Evolutionary conservation across 2,329 filamentous ascomycete species (phyloP).

Genomic region (Onygenales sp.): DNA sequence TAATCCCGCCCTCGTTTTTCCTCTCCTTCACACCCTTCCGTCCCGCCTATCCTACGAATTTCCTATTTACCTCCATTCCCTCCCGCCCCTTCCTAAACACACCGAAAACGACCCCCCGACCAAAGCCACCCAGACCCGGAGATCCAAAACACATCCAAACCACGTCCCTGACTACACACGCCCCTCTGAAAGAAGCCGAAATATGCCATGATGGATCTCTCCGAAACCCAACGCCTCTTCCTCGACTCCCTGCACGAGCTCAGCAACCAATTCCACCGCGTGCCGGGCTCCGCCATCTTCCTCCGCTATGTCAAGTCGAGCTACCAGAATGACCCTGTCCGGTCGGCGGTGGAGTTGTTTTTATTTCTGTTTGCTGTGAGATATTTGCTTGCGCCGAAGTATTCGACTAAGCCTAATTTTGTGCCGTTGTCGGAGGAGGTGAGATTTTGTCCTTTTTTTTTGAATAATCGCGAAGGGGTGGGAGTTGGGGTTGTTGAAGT

Average conservation of each 20-base stretch:
- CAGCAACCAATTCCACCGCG: conserved; percentile 66
- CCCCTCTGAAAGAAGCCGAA: neutral
- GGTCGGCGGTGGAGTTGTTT: conserved; percentile 85
- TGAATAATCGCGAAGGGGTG: neutral
- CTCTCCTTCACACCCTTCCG: too few species aligned
- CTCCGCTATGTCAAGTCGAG: conserved; percentile 93
- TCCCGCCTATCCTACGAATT: too few species aligned
- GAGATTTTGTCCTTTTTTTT: conserved; percentile 13
- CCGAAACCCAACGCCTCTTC: conserved; percentile 46
- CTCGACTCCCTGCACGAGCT: conserved; percentile 46
- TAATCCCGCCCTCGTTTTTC: too few species aligned
- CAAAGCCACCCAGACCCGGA: too few species aligned
- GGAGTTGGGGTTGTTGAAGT: neutral
- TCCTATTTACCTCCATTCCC: too few species aligned
- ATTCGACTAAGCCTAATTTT: conserved; percentile 85
- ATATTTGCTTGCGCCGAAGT: conserved; percentile 84
- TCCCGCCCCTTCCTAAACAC: too few species aligned
- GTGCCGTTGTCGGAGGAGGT: conserved; percentile 80
- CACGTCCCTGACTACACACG: too few species aligned
- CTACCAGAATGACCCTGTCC: conserved; percentile 93
- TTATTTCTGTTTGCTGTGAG: conserved; percentile 91
- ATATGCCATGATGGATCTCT: conserved; percentile 42
- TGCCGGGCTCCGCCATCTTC: conserved; percentile 89
- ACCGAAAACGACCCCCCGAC: too few species aligned
- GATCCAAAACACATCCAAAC: too few species aligned